Evolutionary conservation across 306 rosid genomes (phyloP), one percentile per base, ranked within the genome.

Genomic region (Potentilla sterilis): DNA sequence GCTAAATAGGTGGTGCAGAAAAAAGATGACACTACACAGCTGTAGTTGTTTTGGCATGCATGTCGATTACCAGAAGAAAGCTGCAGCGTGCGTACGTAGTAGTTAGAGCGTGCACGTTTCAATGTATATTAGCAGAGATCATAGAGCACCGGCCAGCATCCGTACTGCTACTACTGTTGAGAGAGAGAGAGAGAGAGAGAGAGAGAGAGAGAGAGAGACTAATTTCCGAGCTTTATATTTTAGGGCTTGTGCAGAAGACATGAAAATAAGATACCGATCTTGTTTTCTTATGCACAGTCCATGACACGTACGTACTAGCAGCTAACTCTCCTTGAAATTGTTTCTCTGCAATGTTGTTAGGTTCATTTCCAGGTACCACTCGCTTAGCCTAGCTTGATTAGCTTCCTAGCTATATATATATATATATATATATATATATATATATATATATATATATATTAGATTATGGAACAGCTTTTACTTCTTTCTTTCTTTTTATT

Each of bases 11-110:
- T 61, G 40, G 41, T 24, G 67, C 79, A 72, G 85, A 80, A 85
- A 80, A 88, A 85, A 85, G 83, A 79, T 65, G 77, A 79, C 57
- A 71, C 37, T 74, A 37, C 54, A 69, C 81, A 70, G 73, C 43
- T 63, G 47, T 44, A 55, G 74, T 78, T 58, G 42, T 80, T 57
- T 73, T 59, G 82, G 86, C 85, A 74, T 81, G 86, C 85, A 74
- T 81, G 75, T 64, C 71, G 24, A 71, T 57, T 41, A 38, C 52
- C 58, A 62, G 67, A 28, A 62, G 67, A 28, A 46, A 44, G 71
- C 51, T 48, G 66, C 14, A 24, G 59, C 57, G 32, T 62, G 67
- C 12, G 63, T 81, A 76, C 67, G 67, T 61, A 32, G 41, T 32
- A 61, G 40, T 32, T 59, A 32, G 28, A 59, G 75, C 78, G 37